These are phyloP conservation scores for Rhizophagus prolifer DNA, from an alignment of 192 early-diverging fungal genomes.

Conservation along the genomic window DNA sequence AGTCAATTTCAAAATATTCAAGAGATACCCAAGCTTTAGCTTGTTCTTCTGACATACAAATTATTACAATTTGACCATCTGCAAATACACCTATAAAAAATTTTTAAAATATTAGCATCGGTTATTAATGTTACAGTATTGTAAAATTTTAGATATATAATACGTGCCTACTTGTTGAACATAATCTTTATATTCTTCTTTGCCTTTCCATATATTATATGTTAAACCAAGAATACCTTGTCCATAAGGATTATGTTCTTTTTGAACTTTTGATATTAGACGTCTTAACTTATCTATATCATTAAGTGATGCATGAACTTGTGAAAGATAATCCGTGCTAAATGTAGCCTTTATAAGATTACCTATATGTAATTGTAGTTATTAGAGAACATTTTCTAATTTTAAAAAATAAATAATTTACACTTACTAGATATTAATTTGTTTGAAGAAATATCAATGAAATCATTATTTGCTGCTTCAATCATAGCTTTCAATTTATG, in stretches of 20 bases:
- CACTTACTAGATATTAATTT: too few relatives aligned
- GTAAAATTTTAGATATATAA: neutral
- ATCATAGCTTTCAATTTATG: too few relatives aligned
- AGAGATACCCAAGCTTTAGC: neutral
- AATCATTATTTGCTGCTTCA: too few relatives aligned
- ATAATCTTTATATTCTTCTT: neutral
- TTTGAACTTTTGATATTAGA: neutral
- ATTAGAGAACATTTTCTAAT: too few relatives aligned
- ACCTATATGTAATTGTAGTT: too few relatives aligned
- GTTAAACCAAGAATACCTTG: neutral
- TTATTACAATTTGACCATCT: neutral
- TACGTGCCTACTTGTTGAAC: neutral
- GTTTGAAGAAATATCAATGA: too few relatives aligned
- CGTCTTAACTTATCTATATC: neutral
- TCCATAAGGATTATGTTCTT: neutral
- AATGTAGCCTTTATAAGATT: too few relatives aligned
- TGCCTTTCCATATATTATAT: neutral
- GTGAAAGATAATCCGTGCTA: too few relatives aligned
- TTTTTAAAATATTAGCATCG: neutral
- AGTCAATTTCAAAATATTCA: conserved; percentile 6
- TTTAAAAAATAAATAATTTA: too few relatives aligned
- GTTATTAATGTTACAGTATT: neutral
- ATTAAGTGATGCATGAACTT: neutral
- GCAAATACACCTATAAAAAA: neutral
- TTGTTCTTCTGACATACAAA: neutral